Evolutionary conservation across 768 basidiomycete species (phyloP).

Genomic region (Hypholoma fasciculare): DNA sequence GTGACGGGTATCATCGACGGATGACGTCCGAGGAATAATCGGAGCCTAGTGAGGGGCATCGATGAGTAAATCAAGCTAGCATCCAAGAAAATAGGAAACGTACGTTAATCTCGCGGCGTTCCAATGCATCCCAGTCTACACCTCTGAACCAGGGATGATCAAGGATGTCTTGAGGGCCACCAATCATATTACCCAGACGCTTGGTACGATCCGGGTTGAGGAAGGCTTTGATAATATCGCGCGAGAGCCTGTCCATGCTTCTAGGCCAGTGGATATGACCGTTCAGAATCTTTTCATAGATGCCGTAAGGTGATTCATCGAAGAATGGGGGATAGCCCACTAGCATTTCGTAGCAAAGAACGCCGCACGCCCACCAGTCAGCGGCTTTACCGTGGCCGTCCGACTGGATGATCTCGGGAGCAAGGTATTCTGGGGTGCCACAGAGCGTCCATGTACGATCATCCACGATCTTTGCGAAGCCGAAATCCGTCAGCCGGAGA

Average conservation of each 20-base stretch:
- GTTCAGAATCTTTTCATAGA: constrained; percentile 95
- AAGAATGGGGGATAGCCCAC: constrained; percentile 99
- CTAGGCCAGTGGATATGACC: constrained; percentile 91
- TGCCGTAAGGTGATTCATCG: constrained; percentile 96
- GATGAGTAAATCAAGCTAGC: constrained; percentile 5
- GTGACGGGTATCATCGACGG: constrained; percentile 82
- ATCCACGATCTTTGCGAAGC: constrained; percentile 96
- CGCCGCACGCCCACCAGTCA: constrained; percentile 99
- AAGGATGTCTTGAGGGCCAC: constrained; percentile 89
- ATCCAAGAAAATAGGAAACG: constrained; percentile 22
- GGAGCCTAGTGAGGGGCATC: constrained; percentile 58
- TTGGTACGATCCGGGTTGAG: constrained; percentile 91
- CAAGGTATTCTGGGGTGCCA: constrained; percentile 94
- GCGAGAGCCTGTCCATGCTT: constrained; percentile 86
- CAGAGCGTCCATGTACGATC: constrained; percentile 98
- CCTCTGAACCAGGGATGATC: constrained; percentile 95
- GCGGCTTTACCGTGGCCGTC: constrained; percentile 98
- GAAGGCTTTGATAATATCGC: constrained; percentile 85
- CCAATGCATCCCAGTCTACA: constrained; percentile 89
- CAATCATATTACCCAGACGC: constrained; percentile 89
- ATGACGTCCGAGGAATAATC: constrained; percentile 80
- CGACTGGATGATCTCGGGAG: constrained; percentile 97
- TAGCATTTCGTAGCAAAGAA: constrained; percentile 97
- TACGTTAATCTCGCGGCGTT: constrained; percentile 84
- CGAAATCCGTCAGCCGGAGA: constrained; percentile 94